Evolutionary conservation across 1,284 basidiomycete species (phyloP).

Genomic region (Sanghuangporus sanghuang): DNA sequence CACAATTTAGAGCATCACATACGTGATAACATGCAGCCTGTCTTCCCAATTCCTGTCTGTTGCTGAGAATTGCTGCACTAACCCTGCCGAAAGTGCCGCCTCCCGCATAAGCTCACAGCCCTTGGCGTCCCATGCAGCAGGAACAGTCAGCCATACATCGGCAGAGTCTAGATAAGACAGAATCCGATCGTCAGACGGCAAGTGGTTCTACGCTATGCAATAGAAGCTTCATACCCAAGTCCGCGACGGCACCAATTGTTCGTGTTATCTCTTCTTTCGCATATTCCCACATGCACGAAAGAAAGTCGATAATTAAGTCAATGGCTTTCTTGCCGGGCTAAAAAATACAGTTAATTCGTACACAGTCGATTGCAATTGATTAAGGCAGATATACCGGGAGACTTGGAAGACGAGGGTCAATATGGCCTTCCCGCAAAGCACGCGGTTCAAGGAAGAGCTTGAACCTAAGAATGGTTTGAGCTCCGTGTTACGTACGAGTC

Average conservation of each 20-base stretch:
- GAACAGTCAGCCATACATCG: conserved; percentile 77
- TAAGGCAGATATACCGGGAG: conserved; percentile 50
- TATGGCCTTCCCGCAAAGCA: conserved; percentile 61
- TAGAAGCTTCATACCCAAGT: conserved; percentile 53
- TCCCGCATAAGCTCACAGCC: conserved; percentile 79
- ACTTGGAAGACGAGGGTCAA: conserved; percentile 73
- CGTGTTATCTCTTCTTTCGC: conserved; percentile 78
- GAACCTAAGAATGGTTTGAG: conserved; percentile 39
- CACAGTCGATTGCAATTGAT: conserved; percentile 6
- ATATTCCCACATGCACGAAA: conserved; percentile 77
- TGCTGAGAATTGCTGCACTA: conserved; percentile 66
- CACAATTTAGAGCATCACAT: conserved; percentile 20
- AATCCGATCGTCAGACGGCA: background rate
- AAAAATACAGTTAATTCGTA: background rate
- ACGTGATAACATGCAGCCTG: conserved; percentile 74
- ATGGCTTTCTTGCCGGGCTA: conserved; percentile 69
- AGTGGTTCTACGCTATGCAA: background rate
- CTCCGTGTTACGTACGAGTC: background rate
- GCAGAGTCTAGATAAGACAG: conserved; percentile 52
- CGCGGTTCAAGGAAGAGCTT: conserved; percentile 78
- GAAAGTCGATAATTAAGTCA: conserved; percentile 74
- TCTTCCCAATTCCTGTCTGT: conserved; percentile 73
- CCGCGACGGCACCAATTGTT: conserved; percentile 76
- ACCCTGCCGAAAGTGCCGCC: conserved; percentile 70
- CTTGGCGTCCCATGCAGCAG: conserved; percentile 80